Evolutionary conservation across 2,329 filamentous ascomycete genomes (phyloP), one percentile per base, ranked within the genome.

Genomic region (Aureobasidium zeae): DNA sequence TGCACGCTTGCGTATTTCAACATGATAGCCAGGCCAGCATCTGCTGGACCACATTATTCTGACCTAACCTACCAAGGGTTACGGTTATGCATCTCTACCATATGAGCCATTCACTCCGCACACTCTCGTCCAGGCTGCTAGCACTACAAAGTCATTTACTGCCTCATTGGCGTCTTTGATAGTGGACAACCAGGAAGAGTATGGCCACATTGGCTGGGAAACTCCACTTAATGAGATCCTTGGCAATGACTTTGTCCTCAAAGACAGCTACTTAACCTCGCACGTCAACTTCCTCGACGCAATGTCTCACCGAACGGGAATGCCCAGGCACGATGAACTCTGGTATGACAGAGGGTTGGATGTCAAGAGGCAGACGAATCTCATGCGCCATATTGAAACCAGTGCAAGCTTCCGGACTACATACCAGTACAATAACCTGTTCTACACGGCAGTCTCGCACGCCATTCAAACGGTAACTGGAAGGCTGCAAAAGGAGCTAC

Each of bases 391-490:
- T 50, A 57, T 74, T 4, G 63, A 60, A 2, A 54, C 5, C 50
- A 64, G 20, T 56, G 48, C 48, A 15, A 30, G 39, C n/a, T 46
- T 69, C 13, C 62, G 71, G 10, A 65, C 63, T 0, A 57, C 52
- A 9, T 71, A 55, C 36, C 63, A 71, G 49, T 77, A 76, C 55
- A 68, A 63, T 59, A 76, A 76, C 52, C 56, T 71, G 16, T 70
- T 75, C 66, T 77, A 63, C 53, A 63, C 66, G 25, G 65, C 65
- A 1, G 65, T 68, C 0, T 58, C 65, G n/a, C 64, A 73, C 51
- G 58, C 63, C 3, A 52, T 73, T 6, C 63, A 74, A 54, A 64
- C 57, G 2, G 53, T 70, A 1, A 67, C 66, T 2, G 57, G 57
- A 0, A 46, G 49, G 10, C 44, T 53, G 13, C 58, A 65, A 16